phyloP scores from a whole-genome alignment of 768 basidiomycete genomes.

The Austroboletus eburneus region DNA sequence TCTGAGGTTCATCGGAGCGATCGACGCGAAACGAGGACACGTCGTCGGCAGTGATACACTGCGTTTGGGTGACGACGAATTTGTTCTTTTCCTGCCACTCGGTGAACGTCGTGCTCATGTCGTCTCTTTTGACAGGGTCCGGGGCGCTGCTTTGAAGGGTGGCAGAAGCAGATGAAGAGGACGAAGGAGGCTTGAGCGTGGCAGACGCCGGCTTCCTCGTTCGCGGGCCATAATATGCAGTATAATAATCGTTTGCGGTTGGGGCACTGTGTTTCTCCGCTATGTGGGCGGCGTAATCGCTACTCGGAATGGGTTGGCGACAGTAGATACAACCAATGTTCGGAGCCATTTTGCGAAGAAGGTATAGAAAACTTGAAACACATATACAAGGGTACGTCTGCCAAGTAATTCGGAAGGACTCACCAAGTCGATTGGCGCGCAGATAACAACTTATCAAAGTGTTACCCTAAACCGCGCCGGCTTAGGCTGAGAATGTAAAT shows the following conservation, averaged over 20 bases:
- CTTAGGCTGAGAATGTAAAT: too few species aligned
- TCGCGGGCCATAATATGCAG: background rate
- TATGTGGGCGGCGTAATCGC: conserved; percentile 8
- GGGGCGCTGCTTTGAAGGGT: background rate
- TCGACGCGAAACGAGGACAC: conserved; percentile 21
- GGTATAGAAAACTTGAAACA: too few species aligned
- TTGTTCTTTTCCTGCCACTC: conserved; percentile 16
- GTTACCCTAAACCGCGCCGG: too few species aligned
- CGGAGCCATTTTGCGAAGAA: conserved; percentile 7
- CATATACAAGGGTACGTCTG: too few species aligned
- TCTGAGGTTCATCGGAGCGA: conserved; percentile 23
- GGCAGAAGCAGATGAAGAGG: conserved; percentile 1
- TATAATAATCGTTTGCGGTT: conserved; percentile 7
- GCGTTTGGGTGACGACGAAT: conserved; percentile 4
- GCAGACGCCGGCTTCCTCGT: background rate
- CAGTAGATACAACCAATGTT: conserved; percentile 15
- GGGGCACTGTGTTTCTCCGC: conserved; percentile 10
- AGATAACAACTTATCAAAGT: too few species aligned
- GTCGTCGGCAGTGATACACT: conserved; percentile 22
- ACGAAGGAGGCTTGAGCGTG: background rate
- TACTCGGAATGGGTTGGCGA: conserved; percentile 1
- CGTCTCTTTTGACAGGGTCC: background rate
- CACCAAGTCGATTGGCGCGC: too few species aligned
- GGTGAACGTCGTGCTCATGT: conserved; percentile 18
- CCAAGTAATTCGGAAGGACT: too few species aligned